Evolutionary conservation across 805 yeast species (phyloP), one percentile per base, ranked within the genome.

Genomic region (Candida nanaspora): DNA sequence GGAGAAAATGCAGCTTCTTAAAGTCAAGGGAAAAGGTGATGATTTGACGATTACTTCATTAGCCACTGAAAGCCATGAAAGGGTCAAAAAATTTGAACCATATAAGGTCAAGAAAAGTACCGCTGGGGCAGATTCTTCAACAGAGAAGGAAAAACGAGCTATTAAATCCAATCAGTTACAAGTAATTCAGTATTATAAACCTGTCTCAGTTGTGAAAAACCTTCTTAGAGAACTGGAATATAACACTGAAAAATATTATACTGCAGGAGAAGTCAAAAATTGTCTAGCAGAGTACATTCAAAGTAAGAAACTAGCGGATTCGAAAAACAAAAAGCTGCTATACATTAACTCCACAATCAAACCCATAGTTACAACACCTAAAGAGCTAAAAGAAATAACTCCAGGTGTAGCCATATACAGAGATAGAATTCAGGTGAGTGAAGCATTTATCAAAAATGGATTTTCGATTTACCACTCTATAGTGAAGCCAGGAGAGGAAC

Each of bases 21-120:
- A 78, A 42, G 57, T 81, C 21, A 86, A 88, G 49, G 97, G 95
- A 7, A 85, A 86, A 53, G 93, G 81, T 30, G 96, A 89, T 43
- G 94, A 85, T 52, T 63, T 88, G 22, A 70, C 74, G 0, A 66
- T 91, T 18, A 65, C 70, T 2, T 65, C 72, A 7, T 50, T 74
- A 1, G 76, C 78, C 25, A 72, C 70, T 14, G 63, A 62, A 22
- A 61, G 63, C 26, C 73, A 76, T 40, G 69, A 65, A 16, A 65
- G 62, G 30, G 62, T 88, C 21, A 73, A 69, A 30, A 69, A 69
- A 33, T 87, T 86, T 60, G 79, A 74, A 1, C 77, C 91, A 3
- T 86, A 83, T 56, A 78, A 68, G 45, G 59, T 69, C 18, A 61
- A 63, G 35, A 59, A 49, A 33, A 25, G 19, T 10, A 15, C 40